These are phyloP conservation scores for Prunus dulcis DNA, from an alignment of 306 rosid species.

Conservation along the genomic window DNA sequence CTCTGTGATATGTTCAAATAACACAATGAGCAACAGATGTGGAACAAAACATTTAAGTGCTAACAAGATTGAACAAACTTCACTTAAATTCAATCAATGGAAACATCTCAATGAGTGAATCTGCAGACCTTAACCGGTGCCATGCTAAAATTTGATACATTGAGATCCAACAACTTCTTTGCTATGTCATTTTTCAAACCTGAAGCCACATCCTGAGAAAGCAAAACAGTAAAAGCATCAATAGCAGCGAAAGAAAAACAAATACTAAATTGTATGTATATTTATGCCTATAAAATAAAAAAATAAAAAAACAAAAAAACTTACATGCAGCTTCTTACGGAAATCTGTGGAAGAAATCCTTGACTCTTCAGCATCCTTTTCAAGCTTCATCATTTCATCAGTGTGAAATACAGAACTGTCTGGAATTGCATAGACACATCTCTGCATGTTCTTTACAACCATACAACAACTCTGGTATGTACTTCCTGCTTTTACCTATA, in stretches of 20 bases:
- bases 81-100: conserved; percentile 5
- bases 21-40: conserved; percentile 16
- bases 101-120: conserved; percentile 15
- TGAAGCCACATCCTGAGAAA: conserved; percentile 58
- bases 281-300: not conserved
- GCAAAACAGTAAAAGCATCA: conserved; percentile 9
- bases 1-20: conserved; percentile 48
- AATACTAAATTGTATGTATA: conserved; percentile 2
- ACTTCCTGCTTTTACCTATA: conserved; percentile 74
- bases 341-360: conserved; percentile 58
- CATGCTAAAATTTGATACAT: conserved; percentile 74
- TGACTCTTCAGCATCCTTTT: conserved; percentile 60
- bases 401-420: conserved; percentile 38
- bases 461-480: conserved; percentile 84
- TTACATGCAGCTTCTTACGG: conserved; percentile 61
- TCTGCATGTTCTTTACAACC: conserved; percentile 80
- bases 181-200: conserved; percentile 72
- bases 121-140: conserved; percentile 78
- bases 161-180: conserved; percentile 58
- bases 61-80: conserved; percentile 1
- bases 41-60: conserved; percentile 13
- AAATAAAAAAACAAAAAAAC: conserved; percentile 11
- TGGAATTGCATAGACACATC: conserved; percentile 90
- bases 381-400: conserved; percentile 60
- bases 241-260: conserved; percentile 15